Conservation (phyloP, 108 stramenopile genomes). For the Discostella pseudostelligera region DNA sequence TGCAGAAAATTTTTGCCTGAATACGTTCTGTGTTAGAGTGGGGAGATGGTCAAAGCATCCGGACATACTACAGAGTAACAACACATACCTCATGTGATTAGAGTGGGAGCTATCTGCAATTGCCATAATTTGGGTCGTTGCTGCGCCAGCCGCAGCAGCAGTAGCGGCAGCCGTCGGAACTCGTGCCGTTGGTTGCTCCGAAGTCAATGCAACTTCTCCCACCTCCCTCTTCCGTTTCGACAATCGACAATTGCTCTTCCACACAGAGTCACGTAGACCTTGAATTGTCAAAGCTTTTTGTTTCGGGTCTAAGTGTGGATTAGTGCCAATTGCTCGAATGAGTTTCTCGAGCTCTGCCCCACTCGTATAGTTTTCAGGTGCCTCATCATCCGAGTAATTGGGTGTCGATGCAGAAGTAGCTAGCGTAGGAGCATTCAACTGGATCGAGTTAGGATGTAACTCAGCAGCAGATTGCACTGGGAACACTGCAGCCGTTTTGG, state of each 20-base stretch:
- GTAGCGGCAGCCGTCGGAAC: constrained; percentile 1
- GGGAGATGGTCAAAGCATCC: neutral
- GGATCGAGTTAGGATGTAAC: neutral
- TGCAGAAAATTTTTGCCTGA: constrained; percentile 22
- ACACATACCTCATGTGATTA: constrained; percentile 37
- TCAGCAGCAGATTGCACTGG: constrained; percentile 7
- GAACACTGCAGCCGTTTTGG: neutral
- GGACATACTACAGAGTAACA: neutral
- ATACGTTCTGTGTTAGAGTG: neutral
- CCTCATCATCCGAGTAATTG: constrained; percentile 11
- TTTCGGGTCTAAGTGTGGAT: constrained; percentile 61
- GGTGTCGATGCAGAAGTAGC: constrained; percentile 1
- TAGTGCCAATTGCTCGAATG: constrained; percentile 79
- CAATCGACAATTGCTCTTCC: constrained; percentile 71
- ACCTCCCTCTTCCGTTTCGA: constrained; percentile 53
- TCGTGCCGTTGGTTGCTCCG: constrained; percentile 13
- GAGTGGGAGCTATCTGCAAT: constrained; percentile 12
- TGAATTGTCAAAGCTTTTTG: constrained; percentile 86
- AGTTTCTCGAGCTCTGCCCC: constrained; percentile 79
- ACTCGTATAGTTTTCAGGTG: constrained; percentile 54
- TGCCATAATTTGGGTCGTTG: neutral
- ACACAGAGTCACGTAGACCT: constrained; percentile 77
- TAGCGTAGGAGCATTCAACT: constrained; percentile 1
- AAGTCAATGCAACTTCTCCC: constrained; percentile 10
- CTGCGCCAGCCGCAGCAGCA: constrained; percentile 7